These are phyloP conservation scores for Naegleria fowleri DNA, from an alignment of 208 protist genomes.

Conservation along the genomic window DNA sequence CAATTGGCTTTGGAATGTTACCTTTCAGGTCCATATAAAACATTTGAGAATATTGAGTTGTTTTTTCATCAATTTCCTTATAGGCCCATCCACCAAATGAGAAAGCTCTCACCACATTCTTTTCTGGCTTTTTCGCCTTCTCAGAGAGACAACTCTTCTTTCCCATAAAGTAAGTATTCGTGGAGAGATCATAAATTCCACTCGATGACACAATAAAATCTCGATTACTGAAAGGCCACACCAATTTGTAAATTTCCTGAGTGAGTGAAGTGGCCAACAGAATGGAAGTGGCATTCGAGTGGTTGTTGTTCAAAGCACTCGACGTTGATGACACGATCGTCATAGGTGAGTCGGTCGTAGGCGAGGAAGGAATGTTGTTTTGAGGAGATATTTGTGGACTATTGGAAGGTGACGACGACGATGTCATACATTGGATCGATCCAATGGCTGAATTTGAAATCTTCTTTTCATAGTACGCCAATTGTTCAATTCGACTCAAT, in stretches of 20 bases:
- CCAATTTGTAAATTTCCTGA: neutral
- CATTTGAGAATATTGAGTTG: neutral
- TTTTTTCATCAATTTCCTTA: neutral
- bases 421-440: too few species aligned
- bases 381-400: too few species aligned
- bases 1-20: neutral
- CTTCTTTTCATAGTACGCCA: neutral
- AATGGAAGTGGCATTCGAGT: neutral
- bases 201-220: neutral
- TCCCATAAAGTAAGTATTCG: neutral
- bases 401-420: too few species aligned
- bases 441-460: too few species aligned
- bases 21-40: neutral
- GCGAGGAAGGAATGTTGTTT: too few species aligned
- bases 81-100: neutral
- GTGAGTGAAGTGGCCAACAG: neutral
- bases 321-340: too few species aligned
- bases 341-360: too few species aligned
- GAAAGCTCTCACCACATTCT: neutral
- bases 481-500: neutral
- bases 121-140: neutral
- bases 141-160: neutral
- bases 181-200: neutral
- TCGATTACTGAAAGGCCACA: neutral
- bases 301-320: neutral